Evolutionary conservation across 441 rosid genomes (phyloP).

Genomic region (Jatropha podagrica): DNA sequence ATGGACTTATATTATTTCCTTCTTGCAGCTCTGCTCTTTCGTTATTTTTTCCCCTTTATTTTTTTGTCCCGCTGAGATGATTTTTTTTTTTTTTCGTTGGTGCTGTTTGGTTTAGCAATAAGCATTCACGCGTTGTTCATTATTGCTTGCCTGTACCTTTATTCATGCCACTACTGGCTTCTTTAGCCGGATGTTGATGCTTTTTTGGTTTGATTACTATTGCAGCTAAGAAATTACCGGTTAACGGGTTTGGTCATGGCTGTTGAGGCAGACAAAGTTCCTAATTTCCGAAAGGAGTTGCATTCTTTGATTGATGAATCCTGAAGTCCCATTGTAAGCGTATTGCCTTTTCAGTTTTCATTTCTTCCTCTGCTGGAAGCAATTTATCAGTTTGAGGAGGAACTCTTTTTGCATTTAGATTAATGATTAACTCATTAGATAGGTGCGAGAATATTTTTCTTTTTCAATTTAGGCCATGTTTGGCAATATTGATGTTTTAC

Average conservation of each 20-base stretch:
- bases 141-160: neutral
- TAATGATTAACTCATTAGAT: neutral
- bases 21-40: neutral
- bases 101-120: neutral
- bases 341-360: neutral
- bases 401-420: neutral
- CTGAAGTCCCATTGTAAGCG: constrained; percentile 19
- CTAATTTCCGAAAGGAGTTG: constrained; percentile 54
- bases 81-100: neutral
- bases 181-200: neutral
- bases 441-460: neutral
- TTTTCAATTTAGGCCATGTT: no score
- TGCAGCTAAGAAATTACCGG: constrained; percentile 68
- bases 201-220: neutral
- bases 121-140: neutral
- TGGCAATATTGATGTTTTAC: no score
- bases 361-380: neutral
- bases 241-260: constrained; percentile 71
- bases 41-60: neutral
- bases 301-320: constrained; percentile 47
- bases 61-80: neutral
- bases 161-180: neutral
- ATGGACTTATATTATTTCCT: neutral
- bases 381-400: neutral
- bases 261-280: constrained; percentile 51